Evolutionary conservation across 176 grass and related monocot genomes (phyloP).

Genomic region (Avena sativa): DNA sequence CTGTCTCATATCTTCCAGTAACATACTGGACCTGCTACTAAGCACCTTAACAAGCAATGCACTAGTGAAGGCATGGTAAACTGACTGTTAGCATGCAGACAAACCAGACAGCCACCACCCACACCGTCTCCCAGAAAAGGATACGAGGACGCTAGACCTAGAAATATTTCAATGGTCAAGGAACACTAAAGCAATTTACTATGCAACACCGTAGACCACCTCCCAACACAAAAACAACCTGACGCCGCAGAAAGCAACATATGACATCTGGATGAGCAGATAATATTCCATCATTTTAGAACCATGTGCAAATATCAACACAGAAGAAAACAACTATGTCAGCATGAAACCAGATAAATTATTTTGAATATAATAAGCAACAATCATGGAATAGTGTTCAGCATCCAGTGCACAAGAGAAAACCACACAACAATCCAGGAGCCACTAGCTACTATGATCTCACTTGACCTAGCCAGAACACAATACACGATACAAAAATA

Average conservation of each 20-base stretch:
- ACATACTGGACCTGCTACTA: background rate
- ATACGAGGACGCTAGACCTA: background rate
- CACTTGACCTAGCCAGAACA: background rate
- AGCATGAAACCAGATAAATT: conserved; percentile 20
- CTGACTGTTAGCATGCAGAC: background rate
- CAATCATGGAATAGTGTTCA: background rate
- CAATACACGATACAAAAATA: background rate
- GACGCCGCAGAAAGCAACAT: background rate
- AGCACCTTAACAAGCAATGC: conserved; percentile 17
- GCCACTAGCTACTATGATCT: conserved; percentile 9
- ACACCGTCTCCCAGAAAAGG: background rate
- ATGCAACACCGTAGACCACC: background rate
- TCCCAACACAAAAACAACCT: conserved; percentile 1
- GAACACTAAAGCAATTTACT: background rate
- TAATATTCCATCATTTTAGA: conserved; percentile 19
- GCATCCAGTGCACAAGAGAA: background rate
- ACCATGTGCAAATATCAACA: conserved; percentile 28
- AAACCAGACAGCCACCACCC: background rate
- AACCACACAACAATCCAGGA: background rate
- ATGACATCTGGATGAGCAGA: background rate
- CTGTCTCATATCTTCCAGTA: background rate
- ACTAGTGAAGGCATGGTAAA: background rate
- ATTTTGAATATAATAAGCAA: conserved; percentile 1
- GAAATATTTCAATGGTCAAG: background rate
- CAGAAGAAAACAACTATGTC: background rate